Evolutionary conservation across 2,329 filamentous ascomycete species (phyloP).

Genomic region (Ceratocystis destructans): DNA sequence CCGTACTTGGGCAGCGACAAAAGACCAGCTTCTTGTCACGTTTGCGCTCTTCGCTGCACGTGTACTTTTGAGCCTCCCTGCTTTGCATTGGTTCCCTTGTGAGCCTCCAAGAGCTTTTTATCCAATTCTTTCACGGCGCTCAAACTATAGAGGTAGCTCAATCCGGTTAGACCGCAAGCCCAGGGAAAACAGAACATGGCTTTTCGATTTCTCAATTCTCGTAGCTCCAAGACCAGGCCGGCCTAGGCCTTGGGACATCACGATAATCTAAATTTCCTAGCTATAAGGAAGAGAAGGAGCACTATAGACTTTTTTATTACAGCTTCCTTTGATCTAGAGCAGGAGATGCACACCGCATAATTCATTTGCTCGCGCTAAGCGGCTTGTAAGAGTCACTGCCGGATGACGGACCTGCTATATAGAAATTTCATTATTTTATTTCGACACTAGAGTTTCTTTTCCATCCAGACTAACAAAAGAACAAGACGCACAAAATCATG

Average conservation of each 20-base stretch:
- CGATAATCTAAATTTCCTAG: background rate
- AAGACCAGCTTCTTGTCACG: background rate
- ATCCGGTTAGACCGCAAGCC: conserved; percentile 3
- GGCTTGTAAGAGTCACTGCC: background rate
- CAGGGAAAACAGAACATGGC: background rate
- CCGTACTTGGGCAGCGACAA: background rate
- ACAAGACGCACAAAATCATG: background rate
- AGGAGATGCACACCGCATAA: background rate
- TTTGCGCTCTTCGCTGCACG: background rate
- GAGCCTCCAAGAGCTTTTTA: background rate
- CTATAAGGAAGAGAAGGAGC: background rate
- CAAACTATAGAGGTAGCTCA: background rate
- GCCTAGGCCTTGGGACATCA: background rate
- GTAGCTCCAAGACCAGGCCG: background rate
- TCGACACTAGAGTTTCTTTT: background rate
- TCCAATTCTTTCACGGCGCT: background rate
- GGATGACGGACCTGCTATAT: background rate
- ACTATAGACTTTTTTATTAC: background rate
- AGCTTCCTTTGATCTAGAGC: background rate
- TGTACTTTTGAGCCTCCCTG: background rate
- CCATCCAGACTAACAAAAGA: background rate
- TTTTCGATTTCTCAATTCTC: background rate
- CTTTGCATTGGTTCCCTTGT: background rate
- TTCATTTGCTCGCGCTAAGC: background rate
- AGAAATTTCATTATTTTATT: background rate